Evolutionary conservation across 2,329 filamentous ascomycete species (phyloP).

Genomic region (Ophiostoma sp.): DNA sequence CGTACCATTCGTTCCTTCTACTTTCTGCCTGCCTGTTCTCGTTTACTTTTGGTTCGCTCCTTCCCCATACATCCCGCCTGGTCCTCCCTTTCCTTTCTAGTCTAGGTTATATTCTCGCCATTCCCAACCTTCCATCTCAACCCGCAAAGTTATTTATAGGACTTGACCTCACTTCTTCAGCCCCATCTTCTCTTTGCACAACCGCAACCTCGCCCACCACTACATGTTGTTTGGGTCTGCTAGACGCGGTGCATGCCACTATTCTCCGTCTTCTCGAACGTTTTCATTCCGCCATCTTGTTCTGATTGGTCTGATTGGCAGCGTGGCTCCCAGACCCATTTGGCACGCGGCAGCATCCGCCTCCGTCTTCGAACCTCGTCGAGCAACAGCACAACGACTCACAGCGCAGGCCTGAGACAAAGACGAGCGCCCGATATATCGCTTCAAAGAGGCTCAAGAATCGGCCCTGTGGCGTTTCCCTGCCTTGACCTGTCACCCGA

Average conservation of each 20-base stretch:
- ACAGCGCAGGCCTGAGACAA: not conserved
- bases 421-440: not conserved
- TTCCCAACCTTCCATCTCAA: constrained; percentile 17
- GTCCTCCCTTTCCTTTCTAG: not conserved
- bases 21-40: no score
- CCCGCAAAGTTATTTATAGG: constrained; percentile 27
- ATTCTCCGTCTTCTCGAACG: constrained; percentile 4
- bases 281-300: not conserved
- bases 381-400: not conserved
- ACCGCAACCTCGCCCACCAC: constrained; percentile 13
- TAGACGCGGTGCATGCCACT: constrained; percentile 18
- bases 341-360: not conserved
- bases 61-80: not conserved
- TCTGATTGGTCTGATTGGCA: not conserved
- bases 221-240: constrained; percentile 11
- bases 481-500: not conserved
- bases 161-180: constrained; percentile 21
- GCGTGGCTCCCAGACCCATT: not conserved
- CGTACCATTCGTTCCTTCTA: no score
- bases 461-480: not conserved
- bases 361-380: not conserved
- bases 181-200: constrained; percentile 25
- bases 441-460: not conserved
- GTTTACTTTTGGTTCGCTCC: not conserved
- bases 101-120: constrained; percentile 16